A percentile compares a stretch with the other conserved stretches of the same genome.
Conservation (phyloP, 768 basidiomycete genomes). For the Megacollybia marginata region DNA sequence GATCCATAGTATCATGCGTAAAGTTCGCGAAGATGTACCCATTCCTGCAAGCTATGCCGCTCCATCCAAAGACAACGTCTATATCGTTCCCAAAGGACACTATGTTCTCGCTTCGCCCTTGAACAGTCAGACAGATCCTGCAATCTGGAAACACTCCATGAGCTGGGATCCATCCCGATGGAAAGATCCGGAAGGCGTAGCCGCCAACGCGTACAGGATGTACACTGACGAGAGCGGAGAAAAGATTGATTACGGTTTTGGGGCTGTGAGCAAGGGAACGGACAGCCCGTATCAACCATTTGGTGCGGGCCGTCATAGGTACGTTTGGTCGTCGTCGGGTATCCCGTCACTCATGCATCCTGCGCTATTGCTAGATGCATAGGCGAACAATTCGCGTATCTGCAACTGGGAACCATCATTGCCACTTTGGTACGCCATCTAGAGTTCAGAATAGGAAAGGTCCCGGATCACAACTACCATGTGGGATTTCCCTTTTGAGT, state of each 20-base stretch:
- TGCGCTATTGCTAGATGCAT: no score
- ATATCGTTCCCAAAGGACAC: constrained; percentile 65
- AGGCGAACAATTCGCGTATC: neutral
- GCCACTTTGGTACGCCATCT: neutral
- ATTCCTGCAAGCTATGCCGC: constrained; percentile 63
- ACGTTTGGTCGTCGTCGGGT: constrained; percentile 9
- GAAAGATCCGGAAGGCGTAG: constrained; percentile 56
- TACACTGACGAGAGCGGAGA: constrained; percentile 50
- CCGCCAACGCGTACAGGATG: constrained; percentile 45
- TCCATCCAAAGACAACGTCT: constrained; percentile 45
- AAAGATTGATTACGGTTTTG: constrained; percentile 73
- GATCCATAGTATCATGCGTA: constrained; percentile 67
- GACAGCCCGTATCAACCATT: constrained; percentile 72
- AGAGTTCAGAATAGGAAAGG: neutral
- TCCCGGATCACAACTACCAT: neutral
- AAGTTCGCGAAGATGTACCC: constrained; percentile 56
- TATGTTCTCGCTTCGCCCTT: constrained; percentile 63
- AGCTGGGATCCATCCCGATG: constrained; percentile 60
- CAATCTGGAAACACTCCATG: constrained; percentile 47
- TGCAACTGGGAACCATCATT: neutral
- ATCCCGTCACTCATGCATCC: neutral
- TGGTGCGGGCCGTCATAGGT: constrained; percentile 69
- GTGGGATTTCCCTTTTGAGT: neutral
- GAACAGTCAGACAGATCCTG: constrained; percentile 60
- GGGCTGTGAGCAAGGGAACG: constrained; percentile 65